A percentile compares a stretch with the other conserved stretches of the same genome.
Conservation (phyloP, 2,329 filamentous ascomycete species). For the Cyphellophora europaea region DNA sequence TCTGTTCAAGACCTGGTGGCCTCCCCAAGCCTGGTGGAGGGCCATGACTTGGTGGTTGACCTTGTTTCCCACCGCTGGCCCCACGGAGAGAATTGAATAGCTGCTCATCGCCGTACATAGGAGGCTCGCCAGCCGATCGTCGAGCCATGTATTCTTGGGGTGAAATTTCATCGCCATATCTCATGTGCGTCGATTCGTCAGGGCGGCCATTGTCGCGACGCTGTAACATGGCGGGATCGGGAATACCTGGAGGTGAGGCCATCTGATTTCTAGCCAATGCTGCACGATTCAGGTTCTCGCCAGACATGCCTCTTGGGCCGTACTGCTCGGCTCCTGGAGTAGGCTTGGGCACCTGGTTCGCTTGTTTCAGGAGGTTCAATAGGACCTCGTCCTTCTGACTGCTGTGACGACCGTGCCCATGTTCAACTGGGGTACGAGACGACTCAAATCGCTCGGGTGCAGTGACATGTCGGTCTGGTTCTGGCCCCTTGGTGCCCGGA, state of each 20-base stretch:
- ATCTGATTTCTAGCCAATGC: neutral
- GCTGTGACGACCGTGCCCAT: constrained; percentile 10
- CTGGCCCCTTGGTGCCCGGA: neutral
- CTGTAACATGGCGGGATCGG: neutral
- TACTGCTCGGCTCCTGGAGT: constrained; percentile 4
- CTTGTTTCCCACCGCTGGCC: neutral
- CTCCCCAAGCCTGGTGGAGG: neutral
- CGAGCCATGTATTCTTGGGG: neutral
- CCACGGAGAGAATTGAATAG: neutral
- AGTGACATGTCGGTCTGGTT: constrained; percentile 1
- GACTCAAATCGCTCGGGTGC: constrained; percentile 9
- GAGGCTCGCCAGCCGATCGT: neutral
- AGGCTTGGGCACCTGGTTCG: constrained; percentile 16
- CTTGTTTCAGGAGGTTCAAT: constrained; percentile 16
- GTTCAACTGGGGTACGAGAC: constrained; percentile 9
- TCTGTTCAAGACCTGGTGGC: neutral
- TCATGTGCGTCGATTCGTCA: too few species aligned
- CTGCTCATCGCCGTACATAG: neutral
- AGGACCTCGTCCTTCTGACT: constrained; percentile 17
- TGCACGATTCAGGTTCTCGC: neutral
- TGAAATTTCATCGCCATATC: neutral
- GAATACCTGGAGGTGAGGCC: neutral
- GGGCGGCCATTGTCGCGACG: constrained; percentile 1
- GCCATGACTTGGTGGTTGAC: neutral
- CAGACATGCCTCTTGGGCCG: neutral